phyloP scores from a whole-genome alignment of 2,329 filamentous ascomycete species.

The Didymosphaeria variabile region DNA sequence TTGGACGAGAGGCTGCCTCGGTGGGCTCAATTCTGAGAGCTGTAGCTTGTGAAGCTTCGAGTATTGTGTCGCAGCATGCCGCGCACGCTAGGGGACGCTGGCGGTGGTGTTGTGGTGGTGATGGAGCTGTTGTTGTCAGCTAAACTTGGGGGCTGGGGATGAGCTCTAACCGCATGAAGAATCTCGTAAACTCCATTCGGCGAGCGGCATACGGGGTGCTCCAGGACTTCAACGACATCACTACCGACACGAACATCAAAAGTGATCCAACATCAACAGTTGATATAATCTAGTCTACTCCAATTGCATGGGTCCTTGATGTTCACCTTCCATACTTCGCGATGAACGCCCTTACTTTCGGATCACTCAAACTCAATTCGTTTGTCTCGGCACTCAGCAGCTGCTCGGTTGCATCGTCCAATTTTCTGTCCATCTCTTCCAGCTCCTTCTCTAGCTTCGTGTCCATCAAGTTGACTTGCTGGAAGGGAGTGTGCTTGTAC shows the following conservation, averaged over 20 bases:
- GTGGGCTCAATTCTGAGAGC: constrained; percentile 30
- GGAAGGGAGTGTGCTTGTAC: constrained; percentile 49
- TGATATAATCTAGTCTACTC: not conserved
- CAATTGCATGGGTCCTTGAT: too few relatives aligned
- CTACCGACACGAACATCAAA: not conserved
- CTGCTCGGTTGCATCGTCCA: constrained; percentile 49
- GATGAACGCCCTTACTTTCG: constrained; percentile 43
- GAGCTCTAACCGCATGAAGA: constrained; percentile 22
- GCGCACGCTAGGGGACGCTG: constrained; percentile 35
- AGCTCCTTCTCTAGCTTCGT: constrained; percentile 41
- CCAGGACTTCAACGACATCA: constrained; percentile 3
- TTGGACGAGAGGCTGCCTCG: constrained; percentile 1
- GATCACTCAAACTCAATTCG: constrained; percentile 41
- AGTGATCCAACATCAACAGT: not conserved
- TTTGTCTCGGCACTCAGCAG: constrained; percentile 48
- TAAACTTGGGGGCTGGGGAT: constrained; percentile 32
- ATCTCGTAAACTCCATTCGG: constrained; percentile 11
- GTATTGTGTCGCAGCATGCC: constrained; percentile 45
- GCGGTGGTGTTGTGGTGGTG: constrained; percentile 31
- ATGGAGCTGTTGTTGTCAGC: constrained; percentile 34
- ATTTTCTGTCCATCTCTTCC: constrained; percentile 47
- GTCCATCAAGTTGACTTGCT: constrained; percentile 36
- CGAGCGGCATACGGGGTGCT: not conserved
- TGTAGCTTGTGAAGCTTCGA: constrained; percentile 38
- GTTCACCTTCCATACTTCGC: constrained; percentile 41